These are phyloP conservation scores for Wallacemonas sp. DNA, from an alignment of 208 protist species.

Conservation along the genomic window DNA sequence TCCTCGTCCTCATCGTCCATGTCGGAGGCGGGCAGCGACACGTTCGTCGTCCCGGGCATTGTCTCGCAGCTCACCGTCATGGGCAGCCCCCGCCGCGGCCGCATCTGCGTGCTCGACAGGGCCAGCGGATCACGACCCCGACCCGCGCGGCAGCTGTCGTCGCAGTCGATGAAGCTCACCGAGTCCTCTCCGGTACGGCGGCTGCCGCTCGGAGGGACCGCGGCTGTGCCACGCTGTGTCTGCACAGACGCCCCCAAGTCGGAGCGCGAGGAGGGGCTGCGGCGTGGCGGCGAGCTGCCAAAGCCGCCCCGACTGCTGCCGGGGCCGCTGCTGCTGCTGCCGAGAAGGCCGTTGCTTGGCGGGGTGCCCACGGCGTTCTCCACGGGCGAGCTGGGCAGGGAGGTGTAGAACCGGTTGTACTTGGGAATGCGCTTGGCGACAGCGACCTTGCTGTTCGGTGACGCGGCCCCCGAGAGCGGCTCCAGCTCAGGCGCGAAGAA, in stretches of 20 bases:
- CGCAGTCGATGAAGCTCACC: background rate
- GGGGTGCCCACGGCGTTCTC: no score
- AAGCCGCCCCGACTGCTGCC: no score
- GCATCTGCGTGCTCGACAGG: background rate
- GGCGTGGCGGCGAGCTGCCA: no score
- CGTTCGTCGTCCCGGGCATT: conserved; percentile 11
- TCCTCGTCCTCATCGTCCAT: conserved; percentile 5
- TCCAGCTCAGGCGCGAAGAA: conserved; percentile 13
- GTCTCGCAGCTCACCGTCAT: conserved; percentile 14
- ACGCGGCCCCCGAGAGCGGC: background rate
- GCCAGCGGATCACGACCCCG: background rate
- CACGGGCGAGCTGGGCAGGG: conserved; percentile 15
- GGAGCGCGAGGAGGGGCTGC: no score
- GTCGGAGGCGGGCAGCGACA: conserved; percentile 8
- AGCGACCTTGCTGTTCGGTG: conserved; percentile 6
- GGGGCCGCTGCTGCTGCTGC: background rate
- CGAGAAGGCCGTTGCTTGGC: background rate
- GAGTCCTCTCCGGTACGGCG: background rate
- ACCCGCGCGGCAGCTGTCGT: conserved; percentile 1
- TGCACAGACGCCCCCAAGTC: no score
- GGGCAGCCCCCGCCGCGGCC: conserved; percentile 2
- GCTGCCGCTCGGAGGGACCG: no score
- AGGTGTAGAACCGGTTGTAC: conserved; percentile 49
- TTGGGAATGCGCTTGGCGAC: conserved; percentile 28
- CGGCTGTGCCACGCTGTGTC: no score